Evolutionary conservation across 2,329 filamentous ascomycete genomes (phyloP), one percentile per base, ranked within the genome.

Genomic region (Madurella mycetomatis): DNA sequence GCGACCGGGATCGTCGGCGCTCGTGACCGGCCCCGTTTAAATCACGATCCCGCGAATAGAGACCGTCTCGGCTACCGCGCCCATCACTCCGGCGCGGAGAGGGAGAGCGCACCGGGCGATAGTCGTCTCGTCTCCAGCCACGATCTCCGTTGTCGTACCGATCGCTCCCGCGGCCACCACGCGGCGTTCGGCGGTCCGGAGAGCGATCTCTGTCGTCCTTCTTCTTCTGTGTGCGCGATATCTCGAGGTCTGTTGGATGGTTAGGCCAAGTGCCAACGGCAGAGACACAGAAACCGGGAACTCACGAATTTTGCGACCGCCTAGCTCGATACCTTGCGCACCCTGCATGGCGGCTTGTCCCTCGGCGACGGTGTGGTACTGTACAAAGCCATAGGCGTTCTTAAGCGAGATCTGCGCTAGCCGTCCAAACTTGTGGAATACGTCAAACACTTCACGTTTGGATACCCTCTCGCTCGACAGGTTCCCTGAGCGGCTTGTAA

Each of bases 401-500:
- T 97, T 97, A 64, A 97, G 90, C 1, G 91, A 95, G 56, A 97
- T 94, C 69, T 99, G 94, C 1, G 92, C 92, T 45, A 99, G 77
- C 57, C 86, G 86, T 51, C 94, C 94, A 67, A 90, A 92, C 54
- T 80, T 81, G 66, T 91, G 85, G 67, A 99, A 97, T 16, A 92
- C 80, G 67, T 95, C 87, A 72, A 96, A 97, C 9, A 97, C 84
- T 70, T 97, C 92, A 61, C 88, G 84, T 72, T 97, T 97, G 7
- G 90, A 94, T 13, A 96, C 92, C 67, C 92, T 86, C 69, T 97
- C 92, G 50, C 88, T 92, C 1, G 91, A 92, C 11, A 99, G 79
- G 67, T 97, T 99, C 51, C 92, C 91, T 96, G 66, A 90, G 66
- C 51, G 68, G 60, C 56, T 54, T 19, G 51, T 72, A 59, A 74